These are phyloP conservation scores for Aureobasidium sp. DNA, from an alignment of 2,329 filamentous ascomycete species.

Conservation along the genomic window DNA sequence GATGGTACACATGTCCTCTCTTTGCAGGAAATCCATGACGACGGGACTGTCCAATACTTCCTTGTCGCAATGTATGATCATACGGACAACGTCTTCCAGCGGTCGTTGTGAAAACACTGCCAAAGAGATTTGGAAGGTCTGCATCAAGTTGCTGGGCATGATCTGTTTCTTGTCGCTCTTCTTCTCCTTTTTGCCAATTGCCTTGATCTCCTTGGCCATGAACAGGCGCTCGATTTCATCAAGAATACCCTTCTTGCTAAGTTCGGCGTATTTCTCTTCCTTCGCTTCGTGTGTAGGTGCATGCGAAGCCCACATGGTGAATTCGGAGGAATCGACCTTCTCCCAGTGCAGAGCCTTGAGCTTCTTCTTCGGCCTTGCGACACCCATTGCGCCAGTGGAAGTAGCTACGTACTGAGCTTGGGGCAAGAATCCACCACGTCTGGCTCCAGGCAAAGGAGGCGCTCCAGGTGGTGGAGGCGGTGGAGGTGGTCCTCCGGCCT, in stretches of 20 bases:
- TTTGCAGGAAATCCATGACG: constrained; percentile 93
- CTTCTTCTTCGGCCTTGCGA: constrained; percentile 94
- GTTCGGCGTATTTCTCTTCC: constrained; percentile 91
- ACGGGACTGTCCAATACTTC: constrained; percentile 83
- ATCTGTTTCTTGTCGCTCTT: constrained; percentile 97
- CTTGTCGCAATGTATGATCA: constrained; percentile 91
- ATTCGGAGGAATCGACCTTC: constrained; percentile 87
- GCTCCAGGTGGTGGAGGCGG: constrained; percentile 60
- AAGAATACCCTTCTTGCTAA: constrained; percentile 88
- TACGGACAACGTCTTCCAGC: constrained; percentile 77
- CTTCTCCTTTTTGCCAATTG: constrained; percentile 64
- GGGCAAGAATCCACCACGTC: constrained; percentile 65
- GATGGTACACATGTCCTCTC: constrained; percentile 86
- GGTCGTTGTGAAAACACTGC: constrained; percentile 84
- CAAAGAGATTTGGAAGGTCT: constrained; percentile 86
- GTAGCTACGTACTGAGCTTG: constrained; percentile 50
- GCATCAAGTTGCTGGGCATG: constrained; percentile 82
- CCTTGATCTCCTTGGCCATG: constrained; percentile 93
- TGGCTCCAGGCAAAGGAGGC: constrained; percentile 53
- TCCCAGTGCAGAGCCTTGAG: constrained; percentile 99
- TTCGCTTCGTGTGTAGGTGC: constrained; percentile 78
- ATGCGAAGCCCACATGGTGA: constrained; percentile 87
- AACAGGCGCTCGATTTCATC: constrained; percentile 98
- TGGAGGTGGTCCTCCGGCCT: constrained; percentile 45
- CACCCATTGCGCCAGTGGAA: constrained; percentile 62